A percentile compares a stretch with the other conserved stretches of the same genome.
phyloP scores from a whole-genome alignment of 495 filamentous ascomycete genomes.

The Lasiosphaeria ovina region DNA sequence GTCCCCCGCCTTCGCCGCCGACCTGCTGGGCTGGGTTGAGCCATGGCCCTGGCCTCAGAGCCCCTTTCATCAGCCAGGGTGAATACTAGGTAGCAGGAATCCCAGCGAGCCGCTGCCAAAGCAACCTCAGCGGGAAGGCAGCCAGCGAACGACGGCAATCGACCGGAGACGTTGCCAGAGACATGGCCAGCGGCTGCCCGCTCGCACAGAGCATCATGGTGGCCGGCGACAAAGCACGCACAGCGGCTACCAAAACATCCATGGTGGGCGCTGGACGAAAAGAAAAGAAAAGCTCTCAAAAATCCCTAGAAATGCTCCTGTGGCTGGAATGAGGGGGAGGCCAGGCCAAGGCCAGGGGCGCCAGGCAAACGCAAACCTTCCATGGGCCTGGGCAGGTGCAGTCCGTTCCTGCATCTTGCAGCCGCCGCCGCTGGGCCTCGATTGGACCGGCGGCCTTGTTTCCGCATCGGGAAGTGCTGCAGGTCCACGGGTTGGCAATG shows the following conservation, averaged over 20 bases:
- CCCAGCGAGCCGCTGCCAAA: no score
- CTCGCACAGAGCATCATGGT: background rate
- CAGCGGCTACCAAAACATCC: background rate
- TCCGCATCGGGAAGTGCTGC: constrained; percentile 6
- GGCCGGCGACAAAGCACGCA: background rate
- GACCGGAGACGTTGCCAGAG: background rate
- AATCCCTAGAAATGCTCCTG: no score
- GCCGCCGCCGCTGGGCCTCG: background rate
- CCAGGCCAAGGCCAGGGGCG: background rate
- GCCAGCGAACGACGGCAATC: no score
- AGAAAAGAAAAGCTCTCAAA: no score
- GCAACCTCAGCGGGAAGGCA: no score
- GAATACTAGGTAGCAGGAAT: no score
- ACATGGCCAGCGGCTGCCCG: background rate
- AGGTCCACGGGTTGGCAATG: constrained; percentile 8
- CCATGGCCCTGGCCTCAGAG: no score
- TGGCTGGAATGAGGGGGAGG: background rate
- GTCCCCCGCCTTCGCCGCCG: no score
- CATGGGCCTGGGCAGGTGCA: background rate
- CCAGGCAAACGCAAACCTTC: background rate
- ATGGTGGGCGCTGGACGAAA: background rate
- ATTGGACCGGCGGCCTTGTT: constrained; percentile 10
- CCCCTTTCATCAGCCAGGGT: no score
- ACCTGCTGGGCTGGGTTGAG: no score
- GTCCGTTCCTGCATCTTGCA: constrained; percentile 22